phyloP scores from a whole-genome alignment of 371 early-diverging fungal genomes.

The Blastocladiella emersonii region DNA sequence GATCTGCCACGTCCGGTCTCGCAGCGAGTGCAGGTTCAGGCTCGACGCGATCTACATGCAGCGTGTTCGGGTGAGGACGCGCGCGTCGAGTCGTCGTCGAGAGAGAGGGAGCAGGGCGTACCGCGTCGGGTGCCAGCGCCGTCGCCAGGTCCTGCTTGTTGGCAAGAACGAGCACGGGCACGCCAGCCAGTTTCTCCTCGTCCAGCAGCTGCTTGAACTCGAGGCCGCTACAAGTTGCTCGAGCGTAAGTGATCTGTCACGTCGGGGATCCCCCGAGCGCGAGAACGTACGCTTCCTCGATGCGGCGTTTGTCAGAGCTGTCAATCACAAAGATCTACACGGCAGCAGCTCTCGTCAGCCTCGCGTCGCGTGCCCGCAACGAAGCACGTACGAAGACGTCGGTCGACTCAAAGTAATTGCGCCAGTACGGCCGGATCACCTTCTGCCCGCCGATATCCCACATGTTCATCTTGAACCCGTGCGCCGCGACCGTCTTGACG shows the following conservation, averaged over 20 bases:
- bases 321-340: slow-evolving; percentile 40
- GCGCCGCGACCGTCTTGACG: slow-evolving; percentile 27
- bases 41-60: slow-evolving; percentile 24
- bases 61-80: neutral
- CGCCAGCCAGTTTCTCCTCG: slow-evolving; percentile 29
- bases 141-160: slow-evolving; percentile 35
- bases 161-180: slow-evolving; percentile 34
- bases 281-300: slow-evolving; percentile 31
- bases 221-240: slow-evolving; percentile 17
- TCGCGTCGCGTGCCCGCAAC: no score
- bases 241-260: neutral
- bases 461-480: slow-evolving; percentile 37
- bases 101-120: slow-evolving; percentile 3
- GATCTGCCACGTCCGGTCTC: slow-evolving; percentile 37
- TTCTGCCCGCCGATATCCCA: slow-evolving; percentile 57
- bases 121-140: slow-evolving; percentile 30
- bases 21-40: slow-evolving; percentile 27
- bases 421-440: slow-evolving; percentile 46
- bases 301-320: slow-evolving; percentile 24
- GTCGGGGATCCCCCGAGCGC: no score
- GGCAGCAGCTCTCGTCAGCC: neutral
- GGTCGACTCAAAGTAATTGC: slow-evolving; percentile 50
- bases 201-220: slow-evolving; percentile 29
- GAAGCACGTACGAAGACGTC: slow-evolving; percentile 44
- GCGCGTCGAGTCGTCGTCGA: neutral